Percentiles rank a stretch among this genome's conserved stretches.
These are phyloP conservation scores for Cryoendolithus antarcticus DNA, from an alignment of 2,329 filamentous ascomycete species.

Conservation along the genomic window DNA sequence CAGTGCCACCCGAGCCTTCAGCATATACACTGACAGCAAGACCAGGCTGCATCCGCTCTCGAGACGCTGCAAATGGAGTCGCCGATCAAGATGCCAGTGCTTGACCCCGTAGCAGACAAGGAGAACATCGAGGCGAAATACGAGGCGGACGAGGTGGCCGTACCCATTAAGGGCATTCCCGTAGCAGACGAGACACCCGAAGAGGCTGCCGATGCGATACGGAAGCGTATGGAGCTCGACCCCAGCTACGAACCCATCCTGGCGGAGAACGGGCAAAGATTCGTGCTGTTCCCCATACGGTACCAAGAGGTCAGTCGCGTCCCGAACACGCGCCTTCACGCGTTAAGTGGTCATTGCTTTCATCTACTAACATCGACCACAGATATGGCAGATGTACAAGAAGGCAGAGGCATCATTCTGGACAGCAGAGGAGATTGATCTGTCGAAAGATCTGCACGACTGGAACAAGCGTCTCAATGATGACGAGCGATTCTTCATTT, in stretches of 20 bases:
- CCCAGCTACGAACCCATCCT: slow-evolving; percentile 61
- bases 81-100: slow-evolving; percentile 79
- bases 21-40: no score
- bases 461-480: slow-evolving; percentile 97
- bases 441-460: slow-evolving; percentile 97
- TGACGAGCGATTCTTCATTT: slow-evolving; percentile 96
- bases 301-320: slow-evolving; percentile 83
- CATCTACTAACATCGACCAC: slow-evolving; percentile 16
- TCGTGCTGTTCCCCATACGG: slow-evolving; percentile 97
- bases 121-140: slow-evolving; percentile 54
- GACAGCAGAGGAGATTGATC: slow-evolving; percentile 98
- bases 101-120: slow-evolving; percentile 57
- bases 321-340: slow-evolving; percentile 43
- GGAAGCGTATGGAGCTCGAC: no score
- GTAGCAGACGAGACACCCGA: slow-evolving; percentile 26
- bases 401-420: slow-evolving; percentile 99
- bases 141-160: slow-evolving; percentile 43
- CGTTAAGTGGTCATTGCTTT: slow-evolving; percentile 13
- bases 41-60: slow-evolving; percentile 72
- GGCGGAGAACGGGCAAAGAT: slow-evolving; percentile 88
- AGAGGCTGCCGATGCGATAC: slow-evolving; percentile 49
- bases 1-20: slow-evolving; percentile 11
- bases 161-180: slow-evolving; percentile 41
- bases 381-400: slow-evolving; percentile 99
- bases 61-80: slow-evolving; percentile 88